phyloP scores from a whole-genome alignment of 169 alveolate genomes.

The Cyclospora cayetanensis region DNA sequence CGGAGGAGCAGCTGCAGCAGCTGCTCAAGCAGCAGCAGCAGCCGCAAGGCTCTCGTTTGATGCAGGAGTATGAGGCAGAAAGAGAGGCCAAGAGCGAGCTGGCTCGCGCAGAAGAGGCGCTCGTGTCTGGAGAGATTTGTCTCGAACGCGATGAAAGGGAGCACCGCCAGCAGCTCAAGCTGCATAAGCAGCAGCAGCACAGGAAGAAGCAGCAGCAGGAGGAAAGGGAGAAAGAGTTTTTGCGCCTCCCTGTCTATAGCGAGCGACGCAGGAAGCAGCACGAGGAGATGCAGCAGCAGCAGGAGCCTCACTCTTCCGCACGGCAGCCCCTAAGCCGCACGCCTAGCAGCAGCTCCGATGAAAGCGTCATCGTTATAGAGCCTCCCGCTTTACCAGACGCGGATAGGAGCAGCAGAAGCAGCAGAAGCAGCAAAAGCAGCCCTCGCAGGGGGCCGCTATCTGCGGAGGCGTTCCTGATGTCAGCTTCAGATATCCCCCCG shows the following conservation, averaged over 20 bases:
- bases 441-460: background rate
- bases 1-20: slow-evolving; percentile 1
- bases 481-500: background rate
- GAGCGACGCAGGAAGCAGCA: slow-evolving; percentile 5
- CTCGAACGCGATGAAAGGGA: slow-evolving; percentile 52
- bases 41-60: slow-evolving; percentile 29
- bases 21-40: background rate
- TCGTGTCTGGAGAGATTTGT: slow-evolving; percentile 3
- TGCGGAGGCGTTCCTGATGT: background rate
- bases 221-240: background rate
- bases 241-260: background rate
- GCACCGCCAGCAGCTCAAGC: slow-evolving; percentile 56
- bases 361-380: background rate
- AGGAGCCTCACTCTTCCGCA: background rate
- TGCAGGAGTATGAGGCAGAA: slow-evolving; percentile 43
- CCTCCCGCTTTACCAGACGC: background rate
- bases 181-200: slow-evolving; percentile 55
- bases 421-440: background rate
- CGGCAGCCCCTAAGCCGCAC: background rate
- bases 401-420: background rate
- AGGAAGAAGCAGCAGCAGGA: background rate
- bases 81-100: background rate
- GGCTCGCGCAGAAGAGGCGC: background rate
- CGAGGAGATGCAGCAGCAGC: slow-evolving; percentile 18
- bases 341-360: slow-evolving; percentile 1